phyloP scores from a whole-genome alignment of 2,329 filamentous ascomycete genomes.

The Sporothrix pseudoabietina region DNA sequence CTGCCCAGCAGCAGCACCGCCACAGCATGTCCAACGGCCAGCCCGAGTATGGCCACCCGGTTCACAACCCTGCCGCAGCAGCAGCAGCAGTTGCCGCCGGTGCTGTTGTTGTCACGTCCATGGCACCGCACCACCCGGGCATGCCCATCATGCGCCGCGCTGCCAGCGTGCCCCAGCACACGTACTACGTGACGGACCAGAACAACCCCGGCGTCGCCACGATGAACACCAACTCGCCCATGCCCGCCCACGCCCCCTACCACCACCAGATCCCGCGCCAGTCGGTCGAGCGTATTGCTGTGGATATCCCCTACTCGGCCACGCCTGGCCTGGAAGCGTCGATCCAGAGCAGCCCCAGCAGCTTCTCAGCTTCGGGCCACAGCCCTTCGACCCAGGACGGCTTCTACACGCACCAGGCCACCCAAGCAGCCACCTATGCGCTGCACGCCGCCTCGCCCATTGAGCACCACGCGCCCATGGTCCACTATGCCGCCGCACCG shows the following conservation, averaged over 20 bases:
- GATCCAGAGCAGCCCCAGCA: slow-evolving; percentile 62
- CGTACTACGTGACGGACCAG: slow-evolving; percentile 63
- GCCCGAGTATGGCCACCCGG: slow-evolving; percentile 48
- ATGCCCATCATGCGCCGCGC: slow-evolving; percentile 55
- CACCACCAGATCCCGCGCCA: slow-evolving; percentile 57
- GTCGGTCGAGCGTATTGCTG: slow-evolving; percentile 49
- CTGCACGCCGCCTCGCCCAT: slow-evolving; percentile 53
- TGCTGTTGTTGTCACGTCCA: slow-evolving; percentile 24
- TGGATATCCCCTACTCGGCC: slow-evolving; percentile 56
- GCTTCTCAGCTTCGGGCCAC: slow-evolving; percentile 58
- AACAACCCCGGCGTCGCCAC: slow-evolving; percentile 64
- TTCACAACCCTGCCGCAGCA: slow-evolving; percentile 42
- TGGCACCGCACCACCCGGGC: slow-evolving; percentile 42
- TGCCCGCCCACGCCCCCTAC: slow-evolving; percentile 39
- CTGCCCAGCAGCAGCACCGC: slow-evolving; percentile 52
- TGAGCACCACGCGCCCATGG: slow-evolving; percentile 46
- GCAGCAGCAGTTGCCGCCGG: slow-evolving; percentile 15
- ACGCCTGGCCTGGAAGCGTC: slow-evolving; percentile 51
- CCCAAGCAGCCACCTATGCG: slow-evolving; percentile 52
- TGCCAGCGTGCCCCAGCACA: slow-evolving; percentile 50
- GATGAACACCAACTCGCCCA: slow-evolving; percentile 52
- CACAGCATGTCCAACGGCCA: slow-evolving; percentile 51
- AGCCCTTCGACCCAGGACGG: slow-evolving; percentile 57
- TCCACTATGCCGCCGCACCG: slow-evolving; percentile 47
- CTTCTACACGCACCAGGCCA: slow-evolving; percentile 60